Conservation (phyloP, 2,329 filamentous ascomycete species). For the Coccinonectria pachysandricola region DNA sequence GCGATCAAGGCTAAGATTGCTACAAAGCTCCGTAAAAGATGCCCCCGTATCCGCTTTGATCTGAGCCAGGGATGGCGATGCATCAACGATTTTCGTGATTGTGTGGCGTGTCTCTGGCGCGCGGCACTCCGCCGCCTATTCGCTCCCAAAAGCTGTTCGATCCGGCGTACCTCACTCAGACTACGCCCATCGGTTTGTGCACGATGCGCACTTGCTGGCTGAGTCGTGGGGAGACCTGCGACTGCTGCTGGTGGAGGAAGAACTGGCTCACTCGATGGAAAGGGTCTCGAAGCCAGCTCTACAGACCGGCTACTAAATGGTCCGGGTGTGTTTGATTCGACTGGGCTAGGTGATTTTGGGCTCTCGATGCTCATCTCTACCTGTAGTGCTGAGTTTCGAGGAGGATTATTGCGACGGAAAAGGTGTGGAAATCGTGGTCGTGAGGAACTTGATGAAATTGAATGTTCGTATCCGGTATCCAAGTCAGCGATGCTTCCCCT, state of each 20-base stretch:
- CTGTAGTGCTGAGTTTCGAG: slow-evolving; percentile 6
- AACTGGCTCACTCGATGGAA: slow-evolving; percentile 1
- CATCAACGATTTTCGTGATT: too few species aligned
- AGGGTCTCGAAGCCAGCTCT: too few species aligned
- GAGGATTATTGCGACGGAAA: slow-evolving; percentile 10
- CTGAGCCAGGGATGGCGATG: slow-evolving; percentile 46
- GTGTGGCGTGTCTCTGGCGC: too few species aligned
- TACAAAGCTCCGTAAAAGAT: slow-evolving; percentile 51
- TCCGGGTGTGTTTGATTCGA: slow-evolving; percentile 9
- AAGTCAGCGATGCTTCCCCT: too few species aligned
- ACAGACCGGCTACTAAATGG: too few species aligned
- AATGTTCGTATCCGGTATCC: too few species aligned
- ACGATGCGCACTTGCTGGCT: slow-evolving; percentile 1
- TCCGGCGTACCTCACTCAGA: not conserved
- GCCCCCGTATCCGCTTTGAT: slow-evolving; percentile 41
- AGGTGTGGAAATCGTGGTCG: slow-evolving; percentile 10
- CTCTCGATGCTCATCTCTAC: slow-evolving; percentile 24
- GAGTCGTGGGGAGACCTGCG: slow-evolving; percentile 1
- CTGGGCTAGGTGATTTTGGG: slow-evolving; percentile 37
- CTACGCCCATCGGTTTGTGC: not conserved
- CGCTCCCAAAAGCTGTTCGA: too few species aligned
- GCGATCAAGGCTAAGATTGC: slow-evolving; percentile 52
- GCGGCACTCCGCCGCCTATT: too few species aligned
- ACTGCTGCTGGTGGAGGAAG: too few species aligned
- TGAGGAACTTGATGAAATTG: too few species aligned